phyloP scores from a whole-genome alignment of 2,329 filamentous ascomycete genomes.

The Botrytis paeoniae region DNA sequence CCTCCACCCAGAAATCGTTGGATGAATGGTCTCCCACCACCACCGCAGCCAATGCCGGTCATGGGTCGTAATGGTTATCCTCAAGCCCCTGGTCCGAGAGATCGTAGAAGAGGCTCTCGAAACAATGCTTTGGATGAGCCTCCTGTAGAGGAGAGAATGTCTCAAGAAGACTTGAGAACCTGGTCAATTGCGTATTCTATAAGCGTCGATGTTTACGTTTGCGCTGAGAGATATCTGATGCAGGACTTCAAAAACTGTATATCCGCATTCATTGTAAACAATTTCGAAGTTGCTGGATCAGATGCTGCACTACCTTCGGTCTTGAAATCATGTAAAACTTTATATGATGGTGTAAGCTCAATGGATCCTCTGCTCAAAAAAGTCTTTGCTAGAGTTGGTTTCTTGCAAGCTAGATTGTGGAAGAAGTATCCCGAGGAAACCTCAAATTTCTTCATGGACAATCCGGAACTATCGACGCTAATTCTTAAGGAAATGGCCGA shows the following conservation, averaged over 20 bases:
- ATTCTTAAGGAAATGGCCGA: conserved; percentile 48
- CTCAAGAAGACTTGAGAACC: conserved; percentile 46
- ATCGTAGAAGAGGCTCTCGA: conserved; percentile 26
- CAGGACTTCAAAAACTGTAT: conserved; percentile 46
- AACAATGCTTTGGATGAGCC: conserved; percentile 27
- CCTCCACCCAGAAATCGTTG: conserved; percentile 30
- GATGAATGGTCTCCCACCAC: conserved; percentile 24
- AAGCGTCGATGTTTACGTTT: conserved; percentile 49
- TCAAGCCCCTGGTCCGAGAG: conserved; percentile 23
- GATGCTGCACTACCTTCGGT: conserved; percentile 38
- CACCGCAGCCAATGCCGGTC: conserved; percentile 26
- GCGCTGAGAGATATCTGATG: conserved; percentile 48
- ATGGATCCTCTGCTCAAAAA: conserved; percentile 46
- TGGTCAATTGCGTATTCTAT: conserved; percentile 49
- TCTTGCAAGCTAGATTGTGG: conserved; percentile 47
- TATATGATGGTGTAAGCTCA: conserved; percentile 45
- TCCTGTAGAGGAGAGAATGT: conserved; percentile 35
- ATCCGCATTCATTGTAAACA: conserved; percentile 45
- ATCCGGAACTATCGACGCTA: conserved; percentile 47
- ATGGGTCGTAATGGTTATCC: conserved; percentile 26
- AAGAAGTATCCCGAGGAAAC: conserved; percentile 43
- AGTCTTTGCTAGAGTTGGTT: conserved; percentile 49
- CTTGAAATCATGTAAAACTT: conserved; percentile 44
- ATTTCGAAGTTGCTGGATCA: conserved; percentile 37
- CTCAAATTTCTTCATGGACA: conserved; percentile 43